Base-by-base conservation (phyloP, 805 yeast species). In the Debaryomyces tyrocola region DNA sequence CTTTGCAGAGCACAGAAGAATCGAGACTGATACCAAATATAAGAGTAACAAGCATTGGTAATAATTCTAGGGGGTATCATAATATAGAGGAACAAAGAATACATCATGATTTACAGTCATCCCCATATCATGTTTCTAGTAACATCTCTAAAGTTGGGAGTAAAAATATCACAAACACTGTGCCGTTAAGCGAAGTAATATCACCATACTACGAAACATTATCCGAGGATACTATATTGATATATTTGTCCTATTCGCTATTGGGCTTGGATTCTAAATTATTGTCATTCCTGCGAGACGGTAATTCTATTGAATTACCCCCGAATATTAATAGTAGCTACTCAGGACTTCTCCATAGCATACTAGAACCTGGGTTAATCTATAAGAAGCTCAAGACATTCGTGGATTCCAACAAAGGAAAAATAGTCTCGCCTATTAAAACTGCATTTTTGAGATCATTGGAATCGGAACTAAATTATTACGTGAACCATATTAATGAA, bases 331-430 rank as follows among this genome's bases (percentile, higher is more conserved):
- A 83, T 20, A 77, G 76, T 49, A 78, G 90, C 5, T 69, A 78
- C 20, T 73, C 84, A 38, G 82, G 83, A 0, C 55, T 82, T 21
- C 61, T 88, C 28, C 80, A 76, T 46, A 62, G 73, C 21, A 65
- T 87, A 1, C 67, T 85, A 35, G 97, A 90, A 61, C 85, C 90
- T 1, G 92, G 88, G 0, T 64, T 90, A 29, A 65, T 90, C 2
- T 88, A 79, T 63, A 74, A 76, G 43, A 62, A 69, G 37, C 63
- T 89, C 31, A 63, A 60, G 4, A 46, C 43, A 12, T 54, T 58
- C 17, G 51, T 75, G 33, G 41, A 54, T 18, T 41, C 56, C 37
- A 61, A 51, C 12, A 63, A 52, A 54, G 65, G 48, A 46, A 56
- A 54, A 4, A 53, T 58, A 17, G 50, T 60, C 20, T 78, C 85